Conservation (phyloP, 441 rosid species). For the Gossypium davidsonii region DNA sequence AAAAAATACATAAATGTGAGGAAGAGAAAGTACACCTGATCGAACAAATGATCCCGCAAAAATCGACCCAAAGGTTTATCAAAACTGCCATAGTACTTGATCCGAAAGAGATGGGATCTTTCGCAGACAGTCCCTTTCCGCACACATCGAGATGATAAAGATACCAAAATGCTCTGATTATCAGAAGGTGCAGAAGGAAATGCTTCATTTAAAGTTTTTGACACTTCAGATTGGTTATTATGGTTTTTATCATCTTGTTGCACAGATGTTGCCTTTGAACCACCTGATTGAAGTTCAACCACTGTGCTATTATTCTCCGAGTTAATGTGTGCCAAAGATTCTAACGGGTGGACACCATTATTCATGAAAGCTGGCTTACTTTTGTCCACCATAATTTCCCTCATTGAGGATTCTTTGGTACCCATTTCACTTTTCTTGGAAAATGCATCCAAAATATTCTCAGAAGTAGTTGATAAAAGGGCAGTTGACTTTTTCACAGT, state of each 20-base stretch:
- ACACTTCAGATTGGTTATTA: slow-evolving; percentile 36
- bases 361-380: slow-evolving; percentile 20
- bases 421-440: slow-evolving; percentile 36
- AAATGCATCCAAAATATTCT: slow-evolving; percentile 32
- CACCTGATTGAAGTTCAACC: slow-evolving; percentile 25
- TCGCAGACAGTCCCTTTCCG: slow-evolving; percentile 98
- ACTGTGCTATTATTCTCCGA: slow-evolving; percentile 22
- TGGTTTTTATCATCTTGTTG: slow-evolving; percentile 38
- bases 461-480: slow-evolving; percentile 22
- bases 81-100: slow-evolving; percentile 90
- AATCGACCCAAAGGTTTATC: slow-evolving; percentile 95
- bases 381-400: slow-evolving; percentile 30
- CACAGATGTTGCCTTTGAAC: slow-evolving; percentile 32
- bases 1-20: not conserved
- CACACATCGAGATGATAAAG: slow-evolving; percentile 88
- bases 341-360: slow-evolving; percentile 27
- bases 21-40: slow-evolving; percentile 53
- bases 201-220: slow-evolving; percentile 58
- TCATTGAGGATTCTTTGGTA: slow-evolving; percentile 30
- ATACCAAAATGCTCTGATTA: slow-evolving; percentile 97
- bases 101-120: slow-evolving; percentile 88
- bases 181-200: slow-evolving; percentile 91
- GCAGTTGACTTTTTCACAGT: slow-evolving; percentile 18
- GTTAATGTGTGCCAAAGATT: slow-evolving; percentile 25
- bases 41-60: slow-evolving; percentile 84